A percentile compares a stretch with the other conserved stretches of the same genome.
These are phyloP conservation scores for Leccinum ochraceum DNA, from an alignment of 768 basidiomycete species.

Conservation along the genomic window DNA sequence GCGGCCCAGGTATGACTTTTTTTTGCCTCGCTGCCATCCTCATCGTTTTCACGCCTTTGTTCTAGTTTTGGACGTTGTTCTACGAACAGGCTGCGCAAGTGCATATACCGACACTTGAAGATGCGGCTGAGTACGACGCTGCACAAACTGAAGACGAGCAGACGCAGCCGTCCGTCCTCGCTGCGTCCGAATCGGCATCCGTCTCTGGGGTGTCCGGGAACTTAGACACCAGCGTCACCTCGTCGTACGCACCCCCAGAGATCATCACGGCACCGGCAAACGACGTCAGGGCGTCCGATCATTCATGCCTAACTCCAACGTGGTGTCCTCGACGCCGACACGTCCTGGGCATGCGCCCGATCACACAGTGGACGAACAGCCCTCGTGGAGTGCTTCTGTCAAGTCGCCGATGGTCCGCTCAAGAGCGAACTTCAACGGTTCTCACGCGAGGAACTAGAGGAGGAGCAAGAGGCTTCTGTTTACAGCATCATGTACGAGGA, in stretches of 20 bases:
- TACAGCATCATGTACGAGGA: conserved; percentile 35
- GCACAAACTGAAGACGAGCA: conserved; percentile 47
- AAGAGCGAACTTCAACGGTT: conserved; percentile 63
- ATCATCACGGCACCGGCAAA: conserved; percentile 20
- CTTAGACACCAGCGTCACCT: conserved; percentile 2
- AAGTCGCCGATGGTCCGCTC: conserved; percentile 71
- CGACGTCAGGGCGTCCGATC: conserved; percentile 61
- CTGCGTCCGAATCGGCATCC: conserved; percentile 16
- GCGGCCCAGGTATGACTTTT: conserved; percentile 69
- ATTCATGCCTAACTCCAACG: conserved; percentile 66
- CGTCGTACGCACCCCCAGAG: conserved; percentile 15
- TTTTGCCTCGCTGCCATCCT: neutral
- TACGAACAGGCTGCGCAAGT: conserved; percentile 93
- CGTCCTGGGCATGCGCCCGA: conserved; percentile 33
- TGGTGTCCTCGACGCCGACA: conserved; percentile 80
- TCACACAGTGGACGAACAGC: conserved; percentile 46
- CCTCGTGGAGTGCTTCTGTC: conserved; percentile 70
- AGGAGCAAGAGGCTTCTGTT: conserved; percentile 27
- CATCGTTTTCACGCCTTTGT: neutral
- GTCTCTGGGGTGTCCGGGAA: conserved; percentile 1
- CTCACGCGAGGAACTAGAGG: conserved; percentile 33
- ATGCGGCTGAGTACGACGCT: conserved; percentile 60
- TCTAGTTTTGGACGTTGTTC: conserved; percentile 94
- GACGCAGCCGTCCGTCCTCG: conserved; percentile 34
- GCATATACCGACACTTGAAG: conserved; percentile 72